phyloP scores from a whole-genome alignment of 768 basidiomycete genomes.

The Auriscalpium microsporum region DNA sequence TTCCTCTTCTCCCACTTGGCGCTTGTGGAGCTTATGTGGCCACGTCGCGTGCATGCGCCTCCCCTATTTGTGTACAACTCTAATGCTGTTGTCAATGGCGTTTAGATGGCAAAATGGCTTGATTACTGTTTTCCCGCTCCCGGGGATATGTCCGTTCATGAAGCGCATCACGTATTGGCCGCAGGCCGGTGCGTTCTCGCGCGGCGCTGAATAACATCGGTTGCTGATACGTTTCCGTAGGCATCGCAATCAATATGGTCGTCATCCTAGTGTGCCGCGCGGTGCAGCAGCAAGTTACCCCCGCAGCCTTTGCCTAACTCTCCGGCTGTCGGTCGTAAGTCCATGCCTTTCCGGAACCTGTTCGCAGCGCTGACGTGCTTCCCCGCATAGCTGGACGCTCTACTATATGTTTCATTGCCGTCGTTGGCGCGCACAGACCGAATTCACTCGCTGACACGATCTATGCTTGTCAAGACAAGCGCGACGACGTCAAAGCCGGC shows the following conservation, averaged over 20 bases:
- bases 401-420: not conserved
- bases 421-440: no score
- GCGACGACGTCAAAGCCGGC: constrained; percentile 47
- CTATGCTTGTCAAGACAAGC: constrained; percentile 55
- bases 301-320: not conserved
- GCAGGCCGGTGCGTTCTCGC: not conserved
- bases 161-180: constrained; percentile 3
- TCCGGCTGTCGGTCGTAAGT: not conserved
- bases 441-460: no score
- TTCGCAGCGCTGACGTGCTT: no score
- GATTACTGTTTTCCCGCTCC: not conserved
- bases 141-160: not conserved
- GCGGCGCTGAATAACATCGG: not conserved
- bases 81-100: not conserved
- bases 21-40: not conserved
- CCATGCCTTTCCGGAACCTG: no score
- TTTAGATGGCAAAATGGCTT: not conserved
- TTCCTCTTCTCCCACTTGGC: not conserved
- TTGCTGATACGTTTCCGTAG: not conserved
- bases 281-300: not conserved
- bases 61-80: not conserved
- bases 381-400: not conserved
- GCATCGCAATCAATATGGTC: not conserved
- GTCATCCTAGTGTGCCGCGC: not conserved
- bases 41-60: not conserved